Evolutionary conservation across 164 flowering plant species (phyloP), one percentile per base, ranked within the genome.

Genomic region (Houttuynia cordata): DNA sequence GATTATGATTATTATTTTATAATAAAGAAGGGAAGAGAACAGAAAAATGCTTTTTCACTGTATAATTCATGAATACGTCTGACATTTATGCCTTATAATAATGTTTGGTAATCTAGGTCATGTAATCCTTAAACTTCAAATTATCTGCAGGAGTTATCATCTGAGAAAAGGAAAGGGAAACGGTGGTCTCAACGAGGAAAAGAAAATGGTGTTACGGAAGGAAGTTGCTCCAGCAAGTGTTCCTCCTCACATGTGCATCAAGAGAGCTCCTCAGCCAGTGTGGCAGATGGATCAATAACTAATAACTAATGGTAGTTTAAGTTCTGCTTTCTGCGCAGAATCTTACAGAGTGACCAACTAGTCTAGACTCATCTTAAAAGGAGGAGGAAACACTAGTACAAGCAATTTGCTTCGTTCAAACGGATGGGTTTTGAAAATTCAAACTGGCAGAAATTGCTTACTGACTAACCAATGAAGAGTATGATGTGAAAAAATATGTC

Each of bases 231-330:
- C 21, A 82, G 91, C 65, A 75, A 73, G 74, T 75, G 71, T 71
- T 87, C 87, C 53, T 84, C 84, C 24, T 81, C 91, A 34, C 83
- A 68, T 56, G 79, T 65, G 66, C 67, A 70, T 42, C 84, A 74
- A 25, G 83, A 79, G 54, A 80, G 79, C 70, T 81, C 92, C 62
- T 86, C 83, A 54, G 74, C 74, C 61, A 84, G 90, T 50, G 79
- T 82, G 37, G 76, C 75, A 62, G 80, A 78, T 60, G 70, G 73
- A 42, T 75, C 75, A 22, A 75, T 74, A 45, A 59, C 70, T n/a
- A 63, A 64, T 17, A 61, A 68, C 1, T 74, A 30, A 22, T 55
- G 9, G 56, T 41, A 63, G 55, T 34, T 54, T 3, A 3, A 6
- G 45, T 6, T 18, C 45, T 13, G 10, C 45, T 57, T 37, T 3